Evolutionary conservation across 805 yeast species (phyloP), one percentile per base, ranked within the genome.

Genomic region (Yarrowia sp.): DNA sequence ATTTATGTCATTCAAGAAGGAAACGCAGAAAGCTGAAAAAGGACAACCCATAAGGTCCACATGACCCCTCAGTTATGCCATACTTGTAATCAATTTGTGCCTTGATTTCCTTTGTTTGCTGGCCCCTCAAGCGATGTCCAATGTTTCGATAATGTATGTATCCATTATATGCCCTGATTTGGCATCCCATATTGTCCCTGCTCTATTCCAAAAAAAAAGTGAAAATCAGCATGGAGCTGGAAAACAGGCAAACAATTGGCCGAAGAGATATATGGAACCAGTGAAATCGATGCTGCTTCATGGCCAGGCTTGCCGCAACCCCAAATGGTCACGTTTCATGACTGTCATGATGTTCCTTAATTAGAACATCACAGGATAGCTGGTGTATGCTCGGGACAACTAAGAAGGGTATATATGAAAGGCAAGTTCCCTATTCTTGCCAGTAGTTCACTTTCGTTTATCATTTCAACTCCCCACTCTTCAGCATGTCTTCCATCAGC

Each of bases 401-500:
- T 6, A 8, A 39, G n/a, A 39, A 4, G 22, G 1, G 9, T 25
- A 7, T 42, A 42, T 42, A 42, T 12, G 21, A 25, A 10, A 4
- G 5, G n/a, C 10, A 4, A 1, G 4, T 3, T 14, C 10, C 19
- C 14, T 41, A 5, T 24, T 27, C 32, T 27, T 42, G 16, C 49
- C 32, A 3, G n/a, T 21, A 42, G 49, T 9, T n/a, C 1, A 6
- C 16, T 13, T 13, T 14, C 29, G 16, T 14, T 13, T 6, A 13
- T 22, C 29, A 22, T 3, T 2, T 24, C 49, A 16, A 42, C 49
- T 39, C 44, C 4, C 7, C n/a, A 8, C 24, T 27, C 22, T 25
- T 27, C n/a, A 19, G 22, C 6, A 44, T 44, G 51, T 44, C 35
- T 22, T 44, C 51, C 18, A 44, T 44, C 24, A 29, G 51, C 51